phyloP scores from a whole-genome alignment of 306 rosid species.

The Cicer cuneatum region DNA sequence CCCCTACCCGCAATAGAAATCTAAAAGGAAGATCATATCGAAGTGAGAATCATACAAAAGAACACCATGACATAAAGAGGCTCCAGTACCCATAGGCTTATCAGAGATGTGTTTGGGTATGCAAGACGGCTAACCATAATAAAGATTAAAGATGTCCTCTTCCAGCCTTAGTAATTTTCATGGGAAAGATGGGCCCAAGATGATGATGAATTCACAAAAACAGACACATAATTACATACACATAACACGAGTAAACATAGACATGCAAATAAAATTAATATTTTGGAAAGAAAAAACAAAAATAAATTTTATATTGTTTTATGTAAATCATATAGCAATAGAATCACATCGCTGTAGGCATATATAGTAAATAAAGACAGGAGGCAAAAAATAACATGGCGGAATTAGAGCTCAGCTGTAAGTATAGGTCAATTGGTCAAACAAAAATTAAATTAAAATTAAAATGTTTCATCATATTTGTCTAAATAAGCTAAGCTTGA shows the following conservation, averaged over 20 bases:
- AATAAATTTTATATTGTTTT: slow-evolving; percentile 22
- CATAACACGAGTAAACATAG: slow-evolving; percentile 14
- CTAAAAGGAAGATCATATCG: slow-evolving; percentile 56
- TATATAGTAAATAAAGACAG: background rate
- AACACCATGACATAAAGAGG: slow-evolving; percentile 26
- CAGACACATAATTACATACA: slow-evolving; percentile 21
- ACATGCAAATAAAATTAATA: slow-evolving; percentile 20
- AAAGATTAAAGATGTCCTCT: slow-evolving; percentile 23
- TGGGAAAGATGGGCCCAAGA: slow-evolving; percentile 12
- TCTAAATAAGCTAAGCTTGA: slow-evolving; percentile 25
- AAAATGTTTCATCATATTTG: slow-evolving; percentile 17
- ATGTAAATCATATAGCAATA: slow-evolving; percentile 12
- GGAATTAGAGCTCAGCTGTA: slow-evolving; percentile 1
- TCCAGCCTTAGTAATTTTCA: slow-evolving; percentile 10
- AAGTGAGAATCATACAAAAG: slow-evolving; percentile 33
- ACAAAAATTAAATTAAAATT: slow-evolving; percentile 13
- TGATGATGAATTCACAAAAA: slow-evolving; percentile 17
- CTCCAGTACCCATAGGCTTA: slow-evolving; percentile 20
- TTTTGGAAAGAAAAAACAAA: slow-evolving; percentile 10
- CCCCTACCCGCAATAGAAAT: slow-evolving; percentile 76
- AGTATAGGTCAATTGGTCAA: slow-evolving; percentile 19
- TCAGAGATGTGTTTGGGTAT: slow-evolving; percentile 19
- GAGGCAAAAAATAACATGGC: slow-evolving; percentile 25
- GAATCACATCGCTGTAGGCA: slow-evolving; percentile 5
- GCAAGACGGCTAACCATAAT: slow-evolving; percentile 13